These are phyloP conservation scores for Trichoderma cornu-damae DNA, from an alignment of 2,329 filamentous ascomycete genomes.

Conservation along the genomic window DNA sequence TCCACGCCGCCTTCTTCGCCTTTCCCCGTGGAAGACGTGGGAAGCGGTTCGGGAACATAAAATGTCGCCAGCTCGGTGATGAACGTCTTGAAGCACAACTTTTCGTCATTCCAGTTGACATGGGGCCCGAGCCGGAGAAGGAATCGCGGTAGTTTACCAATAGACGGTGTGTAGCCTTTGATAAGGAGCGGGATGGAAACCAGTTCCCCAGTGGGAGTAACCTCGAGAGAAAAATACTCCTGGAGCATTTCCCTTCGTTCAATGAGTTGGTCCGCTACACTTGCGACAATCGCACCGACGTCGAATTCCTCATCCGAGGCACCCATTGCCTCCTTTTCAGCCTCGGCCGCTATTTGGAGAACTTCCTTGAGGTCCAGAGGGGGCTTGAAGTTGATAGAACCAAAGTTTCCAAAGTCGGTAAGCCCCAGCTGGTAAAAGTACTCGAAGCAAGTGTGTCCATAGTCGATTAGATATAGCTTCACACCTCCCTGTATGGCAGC, in stretches of 20 bases:
- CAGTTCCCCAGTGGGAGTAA: slow-evolving; percentile 72
- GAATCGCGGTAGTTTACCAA: slow-evolving; percentile 85
- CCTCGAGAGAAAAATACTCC: slow-evolving; percentile 87
- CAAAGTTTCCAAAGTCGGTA: slow-evolving; percentile 95
- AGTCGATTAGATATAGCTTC: slow-evolving; percentile 88
- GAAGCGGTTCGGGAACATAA: slow-evolving; percentile 83
- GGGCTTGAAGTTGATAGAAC: slow-evolving; percentile 72
- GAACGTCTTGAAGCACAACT: slow-evolving; percentile 78
- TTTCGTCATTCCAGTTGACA: slow-evolving; percentile 81
- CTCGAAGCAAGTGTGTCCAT: slow-evolving; percentile 78
- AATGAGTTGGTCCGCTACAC: slow-evolving; percentile 64
- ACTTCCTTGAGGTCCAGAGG: slow-evolving; percentile 66
- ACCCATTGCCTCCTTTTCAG: slow-evolving; percentile 51
- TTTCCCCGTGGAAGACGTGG: slow-evolving; percentile 39
- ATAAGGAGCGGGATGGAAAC: slow-evolving; percentile 75
- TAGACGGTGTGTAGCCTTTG: slow-evolving; percentile 79
- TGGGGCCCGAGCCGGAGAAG: slow-evolving; percentile 81
- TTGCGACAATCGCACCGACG: slow-evolving; percentile 58
- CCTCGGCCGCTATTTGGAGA: slow-evolving; percentile 65
- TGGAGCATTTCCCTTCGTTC: slow-evolving; percentile 76
- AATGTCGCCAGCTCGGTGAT: slow-evolving; percentile 82
- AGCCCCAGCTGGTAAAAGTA: slow-evolving; percentile 95
- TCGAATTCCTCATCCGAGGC: slow-evolving; percentile 55
- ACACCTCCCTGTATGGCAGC: slow-evolving; percentile 92
- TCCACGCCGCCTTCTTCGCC: not conserved